Base-by-base conservation (phyloP, 257 asterid genomes). In the Penstemon barbatus region DNA sequence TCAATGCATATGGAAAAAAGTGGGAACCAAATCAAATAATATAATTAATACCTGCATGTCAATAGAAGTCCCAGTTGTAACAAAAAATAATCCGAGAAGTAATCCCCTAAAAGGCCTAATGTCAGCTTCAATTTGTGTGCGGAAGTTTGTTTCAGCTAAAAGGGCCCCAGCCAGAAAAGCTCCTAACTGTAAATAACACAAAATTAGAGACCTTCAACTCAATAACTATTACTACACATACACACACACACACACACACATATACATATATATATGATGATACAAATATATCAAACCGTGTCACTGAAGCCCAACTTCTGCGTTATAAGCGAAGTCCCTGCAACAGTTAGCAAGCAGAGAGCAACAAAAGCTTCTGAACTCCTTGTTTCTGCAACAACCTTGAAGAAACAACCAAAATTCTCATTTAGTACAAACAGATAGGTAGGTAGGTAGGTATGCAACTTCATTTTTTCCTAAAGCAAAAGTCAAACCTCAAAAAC, bases 121-220 rank as follows among this genome's bases (percentile, higher is more conserved):
- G 83, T 94, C 99, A 73, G 99, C 99, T 85, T 94, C 99, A 73
- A 94, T 87, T 84, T 94, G 99, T 63, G 99, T 94, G 49, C 99
- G 96, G 76, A 84, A 94, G 76, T 94, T 94, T 62, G 99, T 94
- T 81, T 94, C 99, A 0, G 99, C 99, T 62, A 94, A 76, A 71
- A 91, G 69, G 51, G 99, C 97, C 77, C 99, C 99, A 49, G 97
- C 99, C 59, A 94, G 84, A 75, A 94, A 94, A 44, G 99, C 99
- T 77, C 99, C 99, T 68, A 94, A 89, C 99, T 94, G 80, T 82
- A 84, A 71, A 70, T 55, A 64, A 63, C 55, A 59, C 7, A 55
- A 71, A 67, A 63, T 25, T 7, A 80, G 58, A 71, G 59, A 53
- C 58, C 56, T 65, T 69, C 44, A 69, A 68, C 54, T 57, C 62